A percentile compares a stretch with the other conserved stretches of the same genome.
Evolutionary conservation across 192 early-diverging fungal genomes (phyloP).

Genomic region (Backusella liffmaniae): DNA sequence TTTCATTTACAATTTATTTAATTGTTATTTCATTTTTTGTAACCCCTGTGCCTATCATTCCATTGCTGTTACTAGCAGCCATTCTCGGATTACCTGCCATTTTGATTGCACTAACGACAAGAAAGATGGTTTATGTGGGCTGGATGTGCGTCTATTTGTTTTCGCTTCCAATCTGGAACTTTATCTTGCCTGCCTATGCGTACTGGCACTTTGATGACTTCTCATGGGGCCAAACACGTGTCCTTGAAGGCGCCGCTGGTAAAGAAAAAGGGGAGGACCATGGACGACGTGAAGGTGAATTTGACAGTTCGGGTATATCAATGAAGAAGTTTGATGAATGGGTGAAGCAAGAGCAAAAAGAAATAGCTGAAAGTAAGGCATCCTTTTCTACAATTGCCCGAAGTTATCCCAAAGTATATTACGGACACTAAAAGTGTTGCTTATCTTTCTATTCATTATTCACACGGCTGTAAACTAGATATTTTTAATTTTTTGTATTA

Average conservation of each 20-base stretch:
- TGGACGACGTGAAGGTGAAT: constrained; percentile 68
- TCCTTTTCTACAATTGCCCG: constrained; percentile 12
- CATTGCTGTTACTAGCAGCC: constrained; percentile 71
- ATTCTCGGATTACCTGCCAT: constrained; percentile 89
- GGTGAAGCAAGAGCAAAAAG: constrained; percentile 24
- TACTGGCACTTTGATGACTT: constrained; percentile 92
- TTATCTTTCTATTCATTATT: background rate
- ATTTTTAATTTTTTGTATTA: background rate
- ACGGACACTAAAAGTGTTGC: constrained; percentile 16
- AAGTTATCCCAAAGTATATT: constrained; percentile 26
- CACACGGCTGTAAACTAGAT: background rate
- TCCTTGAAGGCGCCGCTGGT: constrained; percentile 57
- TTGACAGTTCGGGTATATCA: constrained; percentile 68
- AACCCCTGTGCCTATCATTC: constrained; percentile 50
- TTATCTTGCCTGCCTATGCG: constrained; percentile 72
- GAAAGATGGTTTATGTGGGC: constrained; percentile 79
- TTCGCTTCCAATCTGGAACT: constrained; percentile 79
- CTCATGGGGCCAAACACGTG: constrained; percentile 81
- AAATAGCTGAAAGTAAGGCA: constrained; percentile 7
- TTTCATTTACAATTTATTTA: constrained; percentile 81
- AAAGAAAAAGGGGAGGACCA: constrained; percentile 56
- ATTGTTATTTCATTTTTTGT: constrained; percentile 75
- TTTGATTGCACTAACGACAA: constrained; percentile 84
- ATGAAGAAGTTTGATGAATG: constrained; percentile 78
- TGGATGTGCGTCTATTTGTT: constrained; percentile 73